Evolutionary conservation across 2,329 filamentous ascomycete genomes (phyloP).

Genomic region (Cercospora sp.): DNA sequence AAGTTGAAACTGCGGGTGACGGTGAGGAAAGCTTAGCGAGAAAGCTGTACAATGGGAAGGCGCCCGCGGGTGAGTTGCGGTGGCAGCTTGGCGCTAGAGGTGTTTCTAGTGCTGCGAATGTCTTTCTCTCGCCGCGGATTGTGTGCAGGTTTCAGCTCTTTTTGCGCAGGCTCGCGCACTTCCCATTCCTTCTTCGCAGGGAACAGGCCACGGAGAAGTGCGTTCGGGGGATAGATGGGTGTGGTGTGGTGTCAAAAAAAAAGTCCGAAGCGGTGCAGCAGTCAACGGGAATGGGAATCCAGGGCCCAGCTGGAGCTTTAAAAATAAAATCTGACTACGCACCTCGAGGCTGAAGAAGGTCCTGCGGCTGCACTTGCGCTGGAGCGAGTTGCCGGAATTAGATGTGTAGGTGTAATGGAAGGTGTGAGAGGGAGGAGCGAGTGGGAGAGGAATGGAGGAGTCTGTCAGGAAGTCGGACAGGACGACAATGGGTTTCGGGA

Average conservation of each 20-base stretch:
- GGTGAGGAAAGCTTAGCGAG: slow-evolving; percentile 16
- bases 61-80: neutral
- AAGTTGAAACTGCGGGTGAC: slow-evolving; percentile 14
- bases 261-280: slow-evolving; percentile 1
- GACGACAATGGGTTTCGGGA: slow-evolving; percentile 13
- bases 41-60: slow-evolving; percentile 15
- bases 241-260: too few species aligned
- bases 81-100: slow-evolving; percentile 2
- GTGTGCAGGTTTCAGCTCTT: neutral
- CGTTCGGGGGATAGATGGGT: neutral
- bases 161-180: neutral
- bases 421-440: slow-evolving; percentile 8
- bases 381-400: neutral
- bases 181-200: neutral
- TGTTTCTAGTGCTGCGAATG: neutral
- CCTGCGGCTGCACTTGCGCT: neutral
- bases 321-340: slow-evolving; percentile 15
- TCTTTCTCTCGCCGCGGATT: neutral
- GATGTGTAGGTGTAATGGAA: neutral
- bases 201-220: neutral
- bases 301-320: neutral
- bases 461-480: neutral
- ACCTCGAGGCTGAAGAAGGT: slow-evolving; percentile 15
- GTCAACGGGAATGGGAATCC: neutral
- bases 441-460: neutral